phyloP scores from a whole-genome alignment of 73 alveolate species.

The Durusdinium trenchii region DNA sequence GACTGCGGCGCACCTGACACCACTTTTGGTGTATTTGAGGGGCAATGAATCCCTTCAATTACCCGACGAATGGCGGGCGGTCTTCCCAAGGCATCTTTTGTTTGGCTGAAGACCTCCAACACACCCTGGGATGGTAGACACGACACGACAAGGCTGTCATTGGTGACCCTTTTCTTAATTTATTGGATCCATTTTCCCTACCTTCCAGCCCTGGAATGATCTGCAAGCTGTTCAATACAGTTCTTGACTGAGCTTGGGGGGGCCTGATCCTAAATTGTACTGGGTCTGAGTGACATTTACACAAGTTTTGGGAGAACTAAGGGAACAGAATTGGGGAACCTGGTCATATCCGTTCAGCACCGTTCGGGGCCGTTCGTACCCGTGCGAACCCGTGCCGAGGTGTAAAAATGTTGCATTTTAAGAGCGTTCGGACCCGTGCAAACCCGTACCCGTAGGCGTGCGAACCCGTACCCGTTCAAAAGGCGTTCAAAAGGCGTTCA shows the following conservation, averaged over 20 bases:
- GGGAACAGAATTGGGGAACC: neutral
- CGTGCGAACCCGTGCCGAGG: slow-evolving; percentile 20
- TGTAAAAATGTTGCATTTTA: neutral
- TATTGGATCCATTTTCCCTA: neutral
- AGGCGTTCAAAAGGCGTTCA: slow-evolving; percentile 45
- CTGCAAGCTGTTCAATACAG: neutral
- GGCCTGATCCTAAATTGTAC: too few relatives aligned
- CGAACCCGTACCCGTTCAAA: slow-evolving; percentile 61
- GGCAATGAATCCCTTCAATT: neutral
- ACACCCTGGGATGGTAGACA: too few relatives aligned
- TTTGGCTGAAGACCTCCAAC: neutral
- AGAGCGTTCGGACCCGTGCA: neutral
- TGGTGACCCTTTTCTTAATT: too few relatives aligned
- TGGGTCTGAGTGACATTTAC: too few relatives aligned
- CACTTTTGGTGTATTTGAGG: neutral
- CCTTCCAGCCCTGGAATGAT: neutral
- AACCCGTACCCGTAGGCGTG: slow-evolving; percentile 7
- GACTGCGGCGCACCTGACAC: slow-evolving; percentile 3
- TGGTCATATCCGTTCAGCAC: neutral
- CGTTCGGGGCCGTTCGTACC: slow-evolving; percentile 34
- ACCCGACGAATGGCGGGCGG: slow-evolving; percentile 13
- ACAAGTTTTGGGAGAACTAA: neutral
- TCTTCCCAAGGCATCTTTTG: neutral
- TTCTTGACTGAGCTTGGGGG: neutral
- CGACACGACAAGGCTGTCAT: too few relatives aligned